A percentile compares a stretch with the other conserved stretches of the same genome.
These are phyloP conservation scores for Backusella australiensis DNA, from an alignment of 192 early-diverging fungal species.

Conservation along the genomic window DNA sequence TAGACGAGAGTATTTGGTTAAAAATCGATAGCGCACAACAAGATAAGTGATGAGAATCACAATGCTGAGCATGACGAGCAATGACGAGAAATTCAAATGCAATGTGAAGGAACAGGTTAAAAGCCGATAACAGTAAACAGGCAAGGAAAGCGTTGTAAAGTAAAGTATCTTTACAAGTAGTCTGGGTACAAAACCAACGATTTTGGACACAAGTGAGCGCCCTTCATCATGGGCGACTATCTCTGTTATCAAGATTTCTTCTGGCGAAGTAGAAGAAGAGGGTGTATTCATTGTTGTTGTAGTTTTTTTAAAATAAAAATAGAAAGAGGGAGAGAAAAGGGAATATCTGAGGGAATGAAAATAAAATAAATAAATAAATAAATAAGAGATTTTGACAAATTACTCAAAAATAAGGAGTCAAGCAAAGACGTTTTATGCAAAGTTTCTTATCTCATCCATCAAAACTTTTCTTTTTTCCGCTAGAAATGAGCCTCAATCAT, in stretches of 20 bases:
- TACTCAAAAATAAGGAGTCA: neutral
- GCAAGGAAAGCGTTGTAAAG: slow-evolving; percentile 52
- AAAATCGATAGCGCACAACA: slow-evolving; percentile 65
- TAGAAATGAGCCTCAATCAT: no score
- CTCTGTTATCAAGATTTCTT: neutral
- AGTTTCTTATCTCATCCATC: no score
- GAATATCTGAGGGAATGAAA: neutral
- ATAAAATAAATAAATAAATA: neutral
- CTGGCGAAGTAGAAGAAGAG: neutral
- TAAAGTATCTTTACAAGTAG: slow-evolving; percentile 40
- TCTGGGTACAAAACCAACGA: slow-evolving; percentile 24
- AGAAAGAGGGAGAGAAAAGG: neutral
- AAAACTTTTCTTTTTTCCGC: no score
- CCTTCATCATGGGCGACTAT: neutral
- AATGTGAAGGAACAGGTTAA: slow-evolving; percentile 63
- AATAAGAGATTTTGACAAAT: neutral
- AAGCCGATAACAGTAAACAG: slow-evolving; percentile 47
- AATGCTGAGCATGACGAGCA: slow-evolving; percentile 38
- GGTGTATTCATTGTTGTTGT: neutral
- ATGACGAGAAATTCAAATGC: slow-evolving; percentile 58
- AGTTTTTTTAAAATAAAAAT: neutral
- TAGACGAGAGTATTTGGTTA: slow-evolving; percentile 75
- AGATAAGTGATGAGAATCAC: slow-evolving; percentile 42
- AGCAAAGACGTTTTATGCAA: neutral
- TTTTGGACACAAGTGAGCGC: neutral